Conservation (phyloP, 2,329 filamentous ascomycete genomes). For the Bipolaris victoriae region DNA sequence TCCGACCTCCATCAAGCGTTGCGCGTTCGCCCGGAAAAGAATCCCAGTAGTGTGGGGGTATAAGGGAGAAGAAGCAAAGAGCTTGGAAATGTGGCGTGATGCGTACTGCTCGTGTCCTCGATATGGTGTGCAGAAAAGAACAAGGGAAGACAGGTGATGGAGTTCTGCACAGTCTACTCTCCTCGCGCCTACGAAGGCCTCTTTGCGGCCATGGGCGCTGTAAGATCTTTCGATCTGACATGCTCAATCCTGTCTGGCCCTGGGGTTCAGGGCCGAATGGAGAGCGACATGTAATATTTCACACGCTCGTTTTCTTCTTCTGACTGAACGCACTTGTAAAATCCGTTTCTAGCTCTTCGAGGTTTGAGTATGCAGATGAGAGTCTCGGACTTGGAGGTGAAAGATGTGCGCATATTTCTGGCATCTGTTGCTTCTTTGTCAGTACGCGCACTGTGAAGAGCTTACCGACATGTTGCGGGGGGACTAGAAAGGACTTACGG, state of each 20-base stretch:
- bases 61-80: too few species aligned
- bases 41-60: too few species aligned
- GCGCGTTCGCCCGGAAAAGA: not conserved
- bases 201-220: not conserved
- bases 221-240: not conserved
- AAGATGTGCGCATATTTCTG: constrained; percentile 33
- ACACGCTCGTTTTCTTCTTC: constrained; percentile 15
- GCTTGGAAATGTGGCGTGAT: too few species aligned
- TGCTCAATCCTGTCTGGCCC: not conserved
- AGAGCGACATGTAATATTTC: not conserved
- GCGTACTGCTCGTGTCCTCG: too few species aligned
- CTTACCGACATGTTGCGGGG: not conserved
- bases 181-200: too few species aligned
- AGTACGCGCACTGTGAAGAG: not conserved
- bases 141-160: too few species aligned
- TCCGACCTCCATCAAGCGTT: not conserved
- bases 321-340: constrained; percentile 34
- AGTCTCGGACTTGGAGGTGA: constrained; percentile 18
- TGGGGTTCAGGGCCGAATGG: not conserved
- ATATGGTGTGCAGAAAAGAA: too few species aligned
- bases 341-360: constrained; percentile 35
- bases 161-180: too few species aligned
- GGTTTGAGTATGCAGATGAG: constrained; percentile 11
- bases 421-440: constrained; percentile 22
- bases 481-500: constrained; percentile 22